A percentile compares a stretch with the other conserved stretches of the same genome.
These are phyloP conservation scores for Fusarium setosum DNA, from an alignment of 2,329 filamentous ascomycete species.

Conservation along the genomic window DNA sequence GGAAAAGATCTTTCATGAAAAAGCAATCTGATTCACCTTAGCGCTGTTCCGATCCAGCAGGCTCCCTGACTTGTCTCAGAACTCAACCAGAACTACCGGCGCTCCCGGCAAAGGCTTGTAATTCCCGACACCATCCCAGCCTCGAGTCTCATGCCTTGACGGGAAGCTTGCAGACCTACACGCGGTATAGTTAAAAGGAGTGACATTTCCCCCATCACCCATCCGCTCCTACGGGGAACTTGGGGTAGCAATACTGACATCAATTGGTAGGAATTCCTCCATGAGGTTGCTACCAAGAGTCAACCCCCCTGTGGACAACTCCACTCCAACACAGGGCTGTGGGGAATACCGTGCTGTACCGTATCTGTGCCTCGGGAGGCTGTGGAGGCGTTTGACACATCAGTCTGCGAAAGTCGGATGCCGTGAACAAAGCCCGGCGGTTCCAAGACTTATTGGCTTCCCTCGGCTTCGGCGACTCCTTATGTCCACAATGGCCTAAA, in stretches of 20 bases:
- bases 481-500: neutral
- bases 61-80: slow-evolving; percentile 1
- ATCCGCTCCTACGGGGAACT: neutral
- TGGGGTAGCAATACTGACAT: neutral
- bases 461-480: neutral
- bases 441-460: neutral
- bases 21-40: slow-evolving; percentile 11
- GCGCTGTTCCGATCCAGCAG: too few relatives aligned
- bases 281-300: neutral
- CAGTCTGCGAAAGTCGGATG: too few relatives aligned
- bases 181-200: too few relatives aligned
- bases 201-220: too few relatives aligned
- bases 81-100: neutral
- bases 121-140: neutral
- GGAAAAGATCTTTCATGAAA: neutral
- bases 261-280: neutral
- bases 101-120: neutral
- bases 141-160: neutral
- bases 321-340: neutral
- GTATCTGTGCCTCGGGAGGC: neutral
- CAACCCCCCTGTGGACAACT: neutral
- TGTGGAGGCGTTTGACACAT: neutral
- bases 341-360: neutral
- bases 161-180: neutral
- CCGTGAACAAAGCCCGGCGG: too few relatives aligned